Base-by-base conservation (phyloP, 139 green algal genomes). In the Pleodorina starrii region DNA sequence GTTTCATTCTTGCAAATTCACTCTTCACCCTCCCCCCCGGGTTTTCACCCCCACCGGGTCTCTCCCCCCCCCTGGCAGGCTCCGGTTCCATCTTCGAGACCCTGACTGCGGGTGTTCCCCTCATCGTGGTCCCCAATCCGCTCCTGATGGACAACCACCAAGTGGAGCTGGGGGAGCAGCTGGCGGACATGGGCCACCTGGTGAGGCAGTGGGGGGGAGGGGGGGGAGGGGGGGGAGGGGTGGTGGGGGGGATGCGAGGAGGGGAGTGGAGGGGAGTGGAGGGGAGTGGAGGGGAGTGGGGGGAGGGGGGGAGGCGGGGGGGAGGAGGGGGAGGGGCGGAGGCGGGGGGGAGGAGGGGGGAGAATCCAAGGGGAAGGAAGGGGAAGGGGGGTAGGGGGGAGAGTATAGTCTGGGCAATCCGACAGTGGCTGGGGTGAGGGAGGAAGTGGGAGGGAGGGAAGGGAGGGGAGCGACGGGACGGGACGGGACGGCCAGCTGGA, bases 61-160 rank as follows among this genome's bases (percentile, higher is more conserved):
- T n/a, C n/a, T n/a, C n/a, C 51, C 17, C 14, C 51, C 51, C 17
- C 17, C 14, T 14, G 51, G 11, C 91, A 94, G 96, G 96, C 17
- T 93, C 95, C 17, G 96, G 96, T 75, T 96, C 91, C 91, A 94
- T 98, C 43, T 98, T 98, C 92, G 96, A 98, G 93, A 87, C 95
- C 2, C 92, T 98, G 36, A 79, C 71, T 5, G 79, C 90, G 32
- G 83, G 94, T 36, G 93, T 93, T 63, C 81, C 94, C 14, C 77
- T 98, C 10, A 92, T 98, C 35, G 96, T 95, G 57, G 95, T 98
- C 63, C 96, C 96, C 76, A 98, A 98, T 79, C 87, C 94, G 4
- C 51, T 93, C 43, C 91, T 98, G 38, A 98, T 98, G 96, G 95
- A 96, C 93, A 97, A 98, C 90, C 96, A 98, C 87, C 96, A 98